phyloP scores from a whole-genome alignment of 2,329 filamentous ascomycete species.

The Penicillium sp. region DNA sequence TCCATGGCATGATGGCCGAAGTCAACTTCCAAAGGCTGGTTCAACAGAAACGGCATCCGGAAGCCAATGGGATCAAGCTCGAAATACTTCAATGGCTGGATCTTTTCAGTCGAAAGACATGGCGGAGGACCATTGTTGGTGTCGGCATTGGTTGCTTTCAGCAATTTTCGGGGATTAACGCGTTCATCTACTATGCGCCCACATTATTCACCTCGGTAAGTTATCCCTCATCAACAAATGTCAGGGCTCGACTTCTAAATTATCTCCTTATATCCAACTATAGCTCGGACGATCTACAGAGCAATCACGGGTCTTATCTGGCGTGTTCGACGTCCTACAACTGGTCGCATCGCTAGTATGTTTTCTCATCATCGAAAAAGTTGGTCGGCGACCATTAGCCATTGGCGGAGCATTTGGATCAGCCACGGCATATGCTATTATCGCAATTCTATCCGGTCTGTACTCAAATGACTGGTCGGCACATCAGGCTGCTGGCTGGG shows the following conservation, averaged over 20 bases:
- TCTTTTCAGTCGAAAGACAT: conserved; percentile 35
- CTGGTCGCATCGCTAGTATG: conserved; percentile 28
- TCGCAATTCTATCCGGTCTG: conserved; percentile 24
- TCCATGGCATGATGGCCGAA: conserved; percentile 49
- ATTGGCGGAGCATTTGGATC: conserved; percentile 31
- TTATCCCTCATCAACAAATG: too few species aligned
- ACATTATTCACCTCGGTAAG: conserved; percentile 34
- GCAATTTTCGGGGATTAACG: conserved; percentile 43
- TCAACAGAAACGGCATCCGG: conserved; percentile 37
- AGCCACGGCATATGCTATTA: conserved; percentile 30
- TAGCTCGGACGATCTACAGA: conserved; percentile 36
- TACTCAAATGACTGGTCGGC: conserved; percentile 23
- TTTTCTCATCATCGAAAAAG: conserved; percentile 30
- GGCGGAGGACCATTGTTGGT: conserved; percentile 28
- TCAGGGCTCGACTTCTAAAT: too few species aligned
- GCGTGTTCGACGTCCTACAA: conserved; percentile 36
- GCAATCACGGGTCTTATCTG: conserved; percentile 30
- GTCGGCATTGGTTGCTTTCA: conserved; percentile 45
- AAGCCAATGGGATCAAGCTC: conserved; percentile 36
- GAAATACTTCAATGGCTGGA: conserved; percentile 46
- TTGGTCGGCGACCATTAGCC: conserved; percentile 29
- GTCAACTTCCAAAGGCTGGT: conserved; percentile 45
- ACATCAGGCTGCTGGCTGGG: conserved; percentile 23
- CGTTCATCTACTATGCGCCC: conserved; percentile 49
- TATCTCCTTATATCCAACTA: too few species aligned